Evolutionary conservation across 176 grass and related monocot species (phyloP).

Genomic region (Aegilops sharonensis): DNA sequence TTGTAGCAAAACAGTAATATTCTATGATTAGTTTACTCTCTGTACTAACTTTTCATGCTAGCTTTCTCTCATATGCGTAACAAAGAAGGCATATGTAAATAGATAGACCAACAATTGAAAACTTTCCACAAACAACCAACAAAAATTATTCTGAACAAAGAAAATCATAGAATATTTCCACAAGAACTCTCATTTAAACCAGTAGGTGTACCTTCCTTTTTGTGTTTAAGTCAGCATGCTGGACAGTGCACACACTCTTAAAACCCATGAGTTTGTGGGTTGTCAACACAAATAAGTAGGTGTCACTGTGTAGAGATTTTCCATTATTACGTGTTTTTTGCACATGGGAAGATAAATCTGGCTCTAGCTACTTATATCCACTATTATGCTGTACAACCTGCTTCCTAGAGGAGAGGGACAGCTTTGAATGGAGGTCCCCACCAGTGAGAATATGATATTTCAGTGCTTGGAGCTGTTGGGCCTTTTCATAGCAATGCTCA

Average conservation of each 20-base stretch:
- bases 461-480: slow-evolving; percentile 14
- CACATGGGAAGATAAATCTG: slow-evolving; percentile 35
- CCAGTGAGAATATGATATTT: slow-evolving; percentile 23
- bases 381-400: background rate
- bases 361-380: slow-evolving; percentile 34
- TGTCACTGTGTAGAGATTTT: background rate
- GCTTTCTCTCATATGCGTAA: background rate
- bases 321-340: slow-evolving; percentile 18
- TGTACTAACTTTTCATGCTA: background rate
- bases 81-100: slow-evolving; percentile 3
- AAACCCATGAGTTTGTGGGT: background rate
- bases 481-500: slow-evolving; percentile 25
- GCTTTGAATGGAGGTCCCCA: slow-evolving; percentile 24
- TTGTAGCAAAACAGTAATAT: background rate
- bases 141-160: background rate
- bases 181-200: slow-evolving; percentile 5
- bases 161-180: background rate
- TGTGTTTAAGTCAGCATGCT: slow-evolving; percentile 23
- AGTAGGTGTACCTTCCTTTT: slow-evolving; percentile 25
- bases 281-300: slow-evolving; percentile 23
- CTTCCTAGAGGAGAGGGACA: slow-evolving; percentile 2
- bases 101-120: background rate
- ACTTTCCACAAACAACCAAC: background rate
- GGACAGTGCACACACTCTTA: background rate
- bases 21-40: background rate